Evolutionary conservation across 2,329 filamentous ascomycete species (phyloP), one percentile per base, ranked within the genome.

Genomic region (Pseudogymnoascus sp.): DNA sequence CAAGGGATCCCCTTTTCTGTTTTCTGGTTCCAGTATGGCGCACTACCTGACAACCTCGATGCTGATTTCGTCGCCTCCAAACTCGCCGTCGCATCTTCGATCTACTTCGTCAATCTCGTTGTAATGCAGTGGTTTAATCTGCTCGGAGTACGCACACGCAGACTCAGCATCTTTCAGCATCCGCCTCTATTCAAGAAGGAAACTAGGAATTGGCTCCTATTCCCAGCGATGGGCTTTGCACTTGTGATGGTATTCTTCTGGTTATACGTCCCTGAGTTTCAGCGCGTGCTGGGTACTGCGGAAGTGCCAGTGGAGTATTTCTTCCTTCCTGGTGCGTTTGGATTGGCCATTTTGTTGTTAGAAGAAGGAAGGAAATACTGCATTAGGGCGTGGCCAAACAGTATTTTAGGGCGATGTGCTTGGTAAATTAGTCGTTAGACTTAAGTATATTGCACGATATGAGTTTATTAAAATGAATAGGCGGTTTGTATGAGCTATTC

Each of bases 121-220:
- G 85, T 92, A 58, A 90, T 92, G 87, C 87, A 90, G 78, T 86
- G 85, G 78, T 91, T 91, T 77, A 90, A 88, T 70, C 77, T 92
- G 3, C 81, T 92, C 69, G 84, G 85, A 1, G 79, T 89, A 4
- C 78, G 84, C 13, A 92, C 84, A 1, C 78, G 85, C 1, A 78
- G 83, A 1, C 77, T 87, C 21, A 83, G 82, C 61, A 82, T 92
- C 65, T 85, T 92, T 71, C 85, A 90, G 69, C 88, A 92, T 66
- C 84, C 86, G 2, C 88, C 88, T 0, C 64, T 82, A 6, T 85
- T 87, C 72, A 87, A 87, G 71, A 81, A 79, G 67, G 70, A 74
- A 9, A 89, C 86, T 0, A 79, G 84, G 69, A 92, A 92, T 69
- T 74, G 82, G 68, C 84, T 84, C 47, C 77, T 92, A 0, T 86